Conservation (phyloP, 2,329 filamentous ascomycete genomes). For the Alternaria burnsii region DNA sequence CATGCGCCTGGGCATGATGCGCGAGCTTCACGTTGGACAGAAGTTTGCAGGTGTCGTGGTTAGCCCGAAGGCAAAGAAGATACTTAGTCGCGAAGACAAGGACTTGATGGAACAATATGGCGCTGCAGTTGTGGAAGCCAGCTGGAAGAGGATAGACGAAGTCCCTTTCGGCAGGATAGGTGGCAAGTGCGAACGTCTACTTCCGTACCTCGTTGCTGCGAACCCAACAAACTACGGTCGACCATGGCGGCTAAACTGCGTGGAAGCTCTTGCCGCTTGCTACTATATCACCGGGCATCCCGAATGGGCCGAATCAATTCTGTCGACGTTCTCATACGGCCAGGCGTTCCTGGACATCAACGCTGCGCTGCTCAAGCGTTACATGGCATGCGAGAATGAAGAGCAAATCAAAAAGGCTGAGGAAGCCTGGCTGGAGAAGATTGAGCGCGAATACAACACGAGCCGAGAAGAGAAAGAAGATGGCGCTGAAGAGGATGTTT, state of each 20-base stretch:
- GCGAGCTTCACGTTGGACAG: constrained; percentile 89
- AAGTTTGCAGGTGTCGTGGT: constrained; percentile 92
- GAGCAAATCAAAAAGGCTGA: constrained; percentile 84
- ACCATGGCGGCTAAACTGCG: constrained; percentile 94
- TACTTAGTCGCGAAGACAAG: constrained; percentile 83
- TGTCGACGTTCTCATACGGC: constrained; percentile 89
- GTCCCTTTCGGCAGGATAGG: constrained; percentile 92
- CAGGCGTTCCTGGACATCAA: constrained; percentile 92
- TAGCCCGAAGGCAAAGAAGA: constrained; percentile 89
- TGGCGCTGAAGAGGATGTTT: constrained; percentile 72
- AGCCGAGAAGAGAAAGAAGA: constrained; percentile 73
- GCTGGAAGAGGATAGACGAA: constrained; percentile 91
- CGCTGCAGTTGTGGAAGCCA: constrained; percentile 95
- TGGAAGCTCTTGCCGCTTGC: constrained; percentile 89
- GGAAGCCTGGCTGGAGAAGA: constrained; percentile 84
- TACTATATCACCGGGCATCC: constrained; percentile 91
- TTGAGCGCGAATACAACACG: constrained; percentile 88
- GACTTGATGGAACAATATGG: constrained; percentile 86
- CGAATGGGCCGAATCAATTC: constrained; percentile 87
- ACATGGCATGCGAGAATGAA: constrained; percentile 83
- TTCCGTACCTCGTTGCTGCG: constrained; percentile 95
- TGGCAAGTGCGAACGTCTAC: constrained; percentile 81
- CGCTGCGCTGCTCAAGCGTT: constrained; percentile 78
- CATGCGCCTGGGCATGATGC: constrained; percentile 92
- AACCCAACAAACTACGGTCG: constrained; percentile 98